These are phyloP conservation scores for Elongisporangium undulatum DNA, from an alignment of 352 stramenopile genomes.

Conservation along the genomic window DNA sequence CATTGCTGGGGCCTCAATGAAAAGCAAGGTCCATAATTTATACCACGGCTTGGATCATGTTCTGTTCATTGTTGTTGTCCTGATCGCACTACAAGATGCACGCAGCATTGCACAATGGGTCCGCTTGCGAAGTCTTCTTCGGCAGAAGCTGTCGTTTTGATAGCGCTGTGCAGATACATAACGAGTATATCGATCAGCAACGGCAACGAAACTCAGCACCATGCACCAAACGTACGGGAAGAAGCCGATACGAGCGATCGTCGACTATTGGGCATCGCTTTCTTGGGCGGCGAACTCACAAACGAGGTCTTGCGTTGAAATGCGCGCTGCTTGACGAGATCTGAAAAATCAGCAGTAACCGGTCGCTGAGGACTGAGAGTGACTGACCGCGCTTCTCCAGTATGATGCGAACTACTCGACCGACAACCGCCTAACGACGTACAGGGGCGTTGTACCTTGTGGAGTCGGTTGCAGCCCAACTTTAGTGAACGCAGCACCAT, in stretches of 20 bases:
- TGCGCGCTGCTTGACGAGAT: conserved; percentile 56
- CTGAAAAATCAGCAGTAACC: conserved; percentile 19
- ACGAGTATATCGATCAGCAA: not conserved
- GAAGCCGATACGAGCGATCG: not conserved
- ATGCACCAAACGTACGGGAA: not conserved
- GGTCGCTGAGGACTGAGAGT: not conserved
- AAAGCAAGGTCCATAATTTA: too few relatives aligned
- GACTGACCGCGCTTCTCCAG: not conserved
- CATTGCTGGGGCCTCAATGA: too few relatives aligned
- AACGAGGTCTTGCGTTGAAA: conserved; percentile 48
- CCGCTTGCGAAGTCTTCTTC: not conserved
- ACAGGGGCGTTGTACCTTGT: not conserved
- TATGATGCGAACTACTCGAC: not conserved
- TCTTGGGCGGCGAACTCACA: conserved; percentile 18
- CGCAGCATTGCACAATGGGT: not conserved
- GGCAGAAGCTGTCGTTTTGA: not conserved
- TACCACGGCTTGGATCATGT: too few relatives aligned
- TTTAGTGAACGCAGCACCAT: not conserved
- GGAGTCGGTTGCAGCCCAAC: not conserved
- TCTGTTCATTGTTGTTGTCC: too few relatives aligned
- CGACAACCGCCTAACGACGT: not conserved
- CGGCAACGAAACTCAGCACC: not conserved
- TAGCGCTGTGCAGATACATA: not conserved
- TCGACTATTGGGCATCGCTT: conserved; percentile 6
- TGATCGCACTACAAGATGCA: not conserved